phyloP scores from a whole-genome alignment of 352 stramenopile genomes.

The Globisporangium spinosum region DNA sequence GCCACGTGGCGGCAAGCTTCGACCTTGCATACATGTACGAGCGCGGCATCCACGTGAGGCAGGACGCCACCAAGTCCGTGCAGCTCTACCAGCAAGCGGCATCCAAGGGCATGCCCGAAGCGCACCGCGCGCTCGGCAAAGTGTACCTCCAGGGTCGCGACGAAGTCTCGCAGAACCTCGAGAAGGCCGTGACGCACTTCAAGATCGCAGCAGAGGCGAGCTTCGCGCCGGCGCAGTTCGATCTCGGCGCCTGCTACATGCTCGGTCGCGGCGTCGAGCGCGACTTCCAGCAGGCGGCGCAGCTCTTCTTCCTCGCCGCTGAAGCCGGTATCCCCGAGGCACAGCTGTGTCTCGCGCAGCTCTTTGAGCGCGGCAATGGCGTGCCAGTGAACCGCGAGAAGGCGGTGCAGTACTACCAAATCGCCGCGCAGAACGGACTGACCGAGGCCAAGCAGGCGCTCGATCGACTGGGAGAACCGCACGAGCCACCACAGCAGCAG shows the following conservation, averaged over 20 bases:
- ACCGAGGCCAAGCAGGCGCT: slow-evolving; percentile 51
- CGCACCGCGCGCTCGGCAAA: slow-evolving; percentile 55
- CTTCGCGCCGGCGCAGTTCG: slow-evolving; percentile 63
- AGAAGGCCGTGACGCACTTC: slow-evolving; percentile 52
- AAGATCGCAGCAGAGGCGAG: slow-evolving; percentile 57
- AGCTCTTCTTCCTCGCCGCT: slow-evolving; percentile 70
- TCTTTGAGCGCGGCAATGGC: slow-evolving; percentile 64
- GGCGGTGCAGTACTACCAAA: slow-evolving; percentile 74
- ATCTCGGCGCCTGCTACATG: slow-evolving; percentile 77
- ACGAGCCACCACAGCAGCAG: slow-evolving; percentile 25
- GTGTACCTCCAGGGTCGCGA: slow-evolving; percentile 42
- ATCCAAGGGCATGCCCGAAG: slow-evolving; percentile 63
- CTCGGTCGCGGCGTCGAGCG: slow-evolving; percentile 60
- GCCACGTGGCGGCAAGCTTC: slow-evolving; percentile 71
- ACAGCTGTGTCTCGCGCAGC: slow-evolving; percentile 71
- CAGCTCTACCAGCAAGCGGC: slow-evolving; percentile 57
- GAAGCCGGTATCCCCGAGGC: slow-evolving; percentile 58
- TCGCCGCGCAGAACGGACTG: slow-evolving; percentile 52
- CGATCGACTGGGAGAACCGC: slow-evolving; percentile 41
- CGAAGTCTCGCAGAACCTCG: slow-evolving; percentile 14
- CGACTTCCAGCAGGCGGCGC: slow-evolving; percentile 49
- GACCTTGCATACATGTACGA: slow-evolving; percentile 77
- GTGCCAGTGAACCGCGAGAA: slow-evolving; percentile 48
- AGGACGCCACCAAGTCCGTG: slow-evolving; percentile 53
- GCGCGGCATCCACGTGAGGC: slow-evolving; percentile 55